Evolutionary conservation across 2,329 filamentous ascomycete genomes (phyloP), one percentile per base, ranked within the genome.

Genomic region (Pestalotiopsis sp.): DNA sequence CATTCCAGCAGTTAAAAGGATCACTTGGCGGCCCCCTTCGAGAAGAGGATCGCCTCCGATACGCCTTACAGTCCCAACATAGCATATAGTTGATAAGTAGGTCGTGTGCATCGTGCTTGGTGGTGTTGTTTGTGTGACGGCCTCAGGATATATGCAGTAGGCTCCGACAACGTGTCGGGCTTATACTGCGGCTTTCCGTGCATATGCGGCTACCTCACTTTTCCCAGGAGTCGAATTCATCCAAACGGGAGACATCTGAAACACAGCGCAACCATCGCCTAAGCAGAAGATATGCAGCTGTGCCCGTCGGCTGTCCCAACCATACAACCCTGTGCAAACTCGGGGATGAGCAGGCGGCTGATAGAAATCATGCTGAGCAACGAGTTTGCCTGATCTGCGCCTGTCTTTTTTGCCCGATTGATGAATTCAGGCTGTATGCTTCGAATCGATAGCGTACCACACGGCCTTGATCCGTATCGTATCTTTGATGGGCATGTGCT

Each of bases 191-290:
- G 25, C n/a, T 64, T 31, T 36, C 66, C 66, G 25, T 25, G 49
- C 36, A 39, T 36, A 23, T 59, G 60, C 66, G 39, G 45, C 41
- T 31, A 62, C 27, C 62, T 56, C 23, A 6, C 13, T 58, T 11
- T 11, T 27, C 2, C 20, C 31, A 41, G 59, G 31, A n/a, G 25
- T 38, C n/a, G 59, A 39, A 57, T 62, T 25, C 58, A 25, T 39
- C 66, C 49, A 45, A 59, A 59, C 45, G 52, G 52, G 58, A 39
- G 25, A 63, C 23, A 64, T 58, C 31, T 64, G 66, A 68, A 68
- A 68, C 66, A 68, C 62, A 68, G 9, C 52, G 39, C 31, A 68
- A 27, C 59, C 45, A 27, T 62, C 31, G 45, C 62, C 52, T 17
- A 45, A 27, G 63, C 31, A 60, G 45, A 27, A 64, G 31, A 57